Conservation (phyloP, 306 rosid genomes). For the Canavalia ensiformis region DNA sequence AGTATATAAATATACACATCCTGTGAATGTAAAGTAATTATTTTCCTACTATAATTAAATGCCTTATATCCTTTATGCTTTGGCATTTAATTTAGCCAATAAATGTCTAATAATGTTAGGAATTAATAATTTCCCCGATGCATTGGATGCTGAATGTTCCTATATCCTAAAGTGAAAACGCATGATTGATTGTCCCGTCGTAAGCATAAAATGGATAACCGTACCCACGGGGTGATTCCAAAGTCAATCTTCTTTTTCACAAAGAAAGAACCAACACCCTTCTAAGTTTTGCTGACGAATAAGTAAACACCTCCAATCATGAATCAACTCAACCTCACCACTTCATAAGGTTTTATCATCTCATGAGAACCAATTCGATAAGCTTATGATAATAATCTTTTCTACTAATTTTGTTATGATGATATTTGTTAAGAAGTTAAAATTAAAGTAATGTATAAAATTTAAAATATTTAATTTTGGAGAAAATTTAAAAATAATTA, state of each 20-base stretch:
- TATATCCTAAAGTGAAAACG: neutral
- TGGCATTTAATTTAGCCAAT: neutral
- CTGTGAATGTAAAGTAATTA: neutral
- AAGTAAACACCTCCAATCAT: neutral
- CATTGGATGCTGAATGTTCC: slow-evolving; percentile 27
- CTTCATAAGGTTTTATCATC: neutral
- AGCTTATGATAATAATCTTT: neutral
- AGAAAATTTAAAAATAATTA: too few species aligned
- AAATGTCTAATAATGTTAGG: neutral
- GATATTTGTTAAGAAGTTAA: too few species aligned
- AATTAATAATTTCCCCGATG: neutral
- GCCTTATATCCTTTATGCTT: neutral
- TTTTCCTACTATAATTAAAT: neutral
- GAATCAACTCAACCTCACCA: neutral
- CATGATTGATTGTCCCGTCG: slow-evolving; percentile 7
- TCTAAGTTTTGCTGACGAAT: neutral
- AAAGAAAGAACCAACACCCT: neutral
- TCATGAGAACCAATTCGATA: neutral
- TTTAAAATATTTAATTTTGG: too few species aligned
- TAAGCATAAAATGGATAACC: neutral
- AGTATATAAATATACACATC: neutral
- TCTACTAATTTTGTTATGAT: neutral
- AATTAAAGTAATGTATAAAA: too few species aligned
- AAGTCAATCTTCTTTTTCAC: slow-evolving; percentile 5
- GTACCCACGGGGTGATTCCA: neutral